phyloP scores from a whole-genome alignment of 129 eudicot genomes.

The Chrysanthemum lavandulifolium region DNA sequence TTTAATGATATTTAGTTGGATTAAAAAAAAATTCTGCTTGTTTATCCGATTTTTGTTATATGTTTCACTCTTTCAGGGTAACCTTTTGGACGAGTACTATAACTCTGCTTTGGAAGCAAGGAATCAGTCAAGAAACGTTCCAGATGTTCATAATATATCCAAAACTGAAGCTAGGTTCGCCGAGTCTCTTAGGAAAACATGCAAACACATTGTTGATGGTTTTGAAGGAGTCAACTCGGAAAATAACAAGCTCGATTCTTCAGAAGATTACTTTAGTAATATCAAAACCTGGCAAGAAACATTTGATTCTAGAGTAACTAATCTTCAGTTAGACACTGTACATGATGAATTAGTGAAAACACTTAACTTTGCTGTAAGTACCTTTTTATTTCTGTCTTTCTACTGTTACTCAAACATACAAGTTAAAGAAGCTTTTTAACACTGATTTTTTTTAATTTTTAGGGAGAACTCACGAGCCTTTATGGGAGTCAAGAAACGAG shows the following conservation, averaged over 20 bases:
- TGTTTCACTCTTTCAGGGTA: constrained; percentile 48
- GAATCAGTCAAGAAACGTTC: constrained; percentile 19
- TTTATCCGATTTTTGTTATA: background rate
- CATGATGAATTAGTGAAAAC: constrained; percentile 48
- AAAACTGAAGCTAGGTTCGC: constrained; percentile 40
- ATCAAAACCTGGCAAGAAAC: constrained; percentile 47
- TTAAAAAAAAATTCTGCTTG: background rate
- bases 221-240: constrained; percentile 37
- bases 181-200: constrained; percentile 42
- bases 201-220: constrained; percentile 34
- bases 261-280: constrained; percentile 44
- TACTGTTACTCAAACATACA: background rate
- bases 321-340: constrained; percentile 50
- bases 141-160: constrained; percentile 13
- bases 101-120: constrained; percentile 35
- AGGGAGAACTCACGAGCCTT: constrained; percentile 56
- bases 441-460: constrained; percentile 16
- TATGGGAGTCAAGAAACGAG: constrained; percentile 27
- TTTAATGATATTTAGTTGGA: background rate
- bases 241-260: constrained; percentile 32
- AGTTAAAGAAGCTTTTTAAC: background rate
- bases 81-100: constrained; percentile 35
- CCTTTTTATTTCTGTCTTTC: background rate
- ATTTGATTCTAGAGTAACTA: constrained; percentile 43
- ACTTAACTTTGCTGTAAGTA: constrained; percentile 60